Evolutionary conservation across 768 basidiomycete genomes (phyloP).

Genomic region (Auricularia heimuer): DNA sequence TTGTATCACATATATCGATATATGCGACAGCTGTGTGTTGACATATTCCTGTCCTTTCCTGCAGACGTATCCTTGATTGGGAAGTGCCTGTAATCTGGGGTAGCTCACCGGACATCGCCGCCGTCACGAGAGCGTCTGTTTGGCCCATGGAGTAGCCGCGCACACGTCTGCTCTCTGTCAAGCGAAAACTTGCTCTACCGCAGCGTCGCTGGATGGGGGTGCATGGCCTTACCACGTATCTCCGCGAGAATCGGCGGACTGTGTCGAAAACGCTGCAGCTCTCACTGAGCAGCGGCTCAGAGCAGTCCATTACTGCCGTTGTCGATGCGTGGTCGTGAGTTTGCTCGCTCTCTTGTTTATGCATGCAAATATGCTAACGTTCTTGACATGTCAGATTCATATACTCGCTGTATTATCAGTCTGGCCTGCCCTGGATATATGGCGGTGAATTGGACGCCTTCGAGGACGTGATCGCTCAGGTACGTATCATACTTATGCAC

Average conservation of each 20-base stretch:
- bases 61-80: no score
- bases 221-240: conserved; percentile 42
- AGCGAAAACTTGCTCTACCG: background rate
- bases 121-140: background rate
- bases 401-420: conserved; percentile 50
- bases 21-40: no score
- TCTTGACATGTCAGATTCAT: conserved; percentile 48
- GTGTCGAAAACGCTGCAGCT: conserved; percentile 32
- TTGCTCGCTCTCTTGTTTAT: conserved; percentile 1
- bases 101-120: background rate
- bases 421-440: conserved; percentile 71
- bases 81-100: no score
- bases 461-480: conserved; percentile 32
- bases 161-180: background rate
- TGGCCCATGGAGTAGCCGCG: background rate
- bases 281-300: background rate
- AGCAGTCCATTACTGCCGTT: conserved; percentile 38
- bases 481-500: conserved; percentile 12
- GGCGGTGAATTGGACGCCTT: conserved; percentile 71
- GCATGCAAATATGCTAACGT: conserved; percentile 7
- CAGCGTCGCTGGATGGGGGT: conserved; percentile 32
- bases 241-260: conserved; percentile 34
- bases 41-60: no score
- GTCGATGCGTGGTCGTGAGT: conserved; percentile 87
- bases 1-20: no score